Evolutionary conservation across 2,329 filamentous ascomycete species (phyloP).

Genomic region (Fusarium gaditjirri): DNA sequence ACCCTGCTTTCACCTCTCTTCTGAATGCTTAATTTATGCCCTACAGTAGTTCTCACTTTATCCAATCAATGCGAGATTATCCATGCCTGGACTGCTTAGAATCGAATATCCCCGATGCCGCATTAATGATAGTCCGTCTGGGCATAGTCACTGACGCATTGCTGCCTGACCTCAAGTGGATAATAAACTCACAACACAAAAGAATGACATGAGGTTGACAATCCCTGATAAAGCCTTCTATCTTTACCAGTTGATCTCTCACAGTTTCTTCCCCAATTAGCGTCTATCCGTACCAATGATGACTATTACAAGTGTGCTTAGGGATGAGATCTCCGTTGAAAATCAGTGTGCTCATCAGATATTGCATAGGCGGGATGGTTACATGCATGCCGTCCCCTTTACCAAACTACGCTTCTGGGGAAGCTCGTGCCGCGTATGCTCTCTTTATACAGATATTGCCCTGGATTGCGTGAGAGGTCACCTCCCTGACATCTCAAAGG

Average conservation of each 20-base stretch:
- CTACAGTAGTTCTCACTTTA: too few species aligned
- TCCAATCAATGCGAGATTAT: too few species aligned
- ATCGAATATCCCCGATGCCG: background rate
- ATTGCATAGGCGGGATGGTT: background rate
- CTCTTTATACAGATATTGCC: background rate
- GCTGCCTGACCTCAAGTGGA: background rate
- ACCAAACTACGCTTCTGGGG: background rate
- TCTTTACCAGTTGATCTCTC: background rate
- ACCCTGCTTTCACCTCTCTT: too few species aligned
- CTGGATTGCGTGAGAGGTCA: background rate
- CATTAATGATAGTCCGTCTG: background rate
- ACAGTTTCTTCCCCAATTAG: background rate
- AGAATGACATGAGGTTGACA: background rate
- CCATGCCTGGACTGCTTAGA: rapidly evolving
- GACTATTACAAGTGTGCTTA: background rate
- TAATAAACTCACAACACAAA: background rate
- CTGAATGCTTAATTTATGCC: too few species aligned
- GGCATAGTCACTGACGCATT: background rate
- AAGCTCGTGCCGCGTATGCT: background rate
- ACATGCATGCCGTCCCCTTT: background rate
- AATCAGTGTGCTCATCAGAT: background rate
- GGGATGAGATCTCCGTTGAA: background rate
- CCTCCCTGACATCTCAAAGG: background rate
- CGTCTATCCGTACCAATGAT: background rate
- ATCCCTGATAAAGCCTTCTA: too few species aligned